Percentiles rank a stretch among this genome's conserved stretches.
Conservation (phyloP, 306 rosid species). For the Hylodesmum podocarpum region DNA sequence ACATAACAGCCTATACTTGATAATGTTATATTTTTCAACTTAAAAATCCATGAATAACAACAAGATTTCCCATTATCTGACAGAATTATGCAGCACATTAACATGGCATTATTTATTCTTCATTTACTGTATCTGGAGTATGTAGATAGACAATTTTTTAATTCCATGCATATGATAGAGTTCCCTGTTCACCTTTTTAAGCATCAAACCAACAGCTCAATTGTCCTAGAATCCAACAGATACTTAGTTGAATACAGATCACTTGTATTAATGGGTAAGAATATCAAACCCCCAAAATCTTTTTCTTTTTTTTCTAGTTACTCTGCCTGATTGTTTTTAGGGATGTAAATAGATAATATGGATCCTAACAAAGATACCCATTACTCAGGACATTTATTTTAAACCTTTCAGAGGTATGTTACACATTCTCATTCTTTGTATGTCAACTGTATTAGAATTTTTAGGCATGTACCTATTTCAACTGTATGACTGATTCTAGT, state of each 20-base stretch:
- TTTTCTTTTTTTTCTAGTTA: not conserved
- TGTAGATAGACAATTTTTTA: slow-evolving; percentile 12
- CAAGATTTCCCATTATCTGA: slow-evolving; percentile 1
- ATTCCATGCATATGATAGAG: slow-evolving; percentile 23
- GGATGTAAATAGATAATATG: slow-evolving; percentile 16
- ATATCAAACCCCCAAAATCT: slow-evolving; percentile 13
- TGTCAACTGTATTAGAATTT: too few species aligned
- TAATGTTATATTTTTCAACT: slow-evolving; percentile 3
- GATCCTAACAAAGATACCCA: not conserved
- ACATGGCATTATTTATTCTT: slow-evolving; percentile 11
- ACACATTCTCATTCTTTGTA: slow-evolving; percentile 12
- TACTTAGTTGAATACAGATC: slow-evolving; percentile 17
- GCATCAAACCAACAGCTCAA: not conserved
- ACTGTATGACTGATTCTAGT: slow-evolving; percentile 17
- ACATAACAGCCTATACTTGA: not conserved
- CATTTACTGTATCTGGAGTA: slow-evolving; percentile 7
- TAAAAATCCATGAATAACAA: slow-evolving; percentile 14
- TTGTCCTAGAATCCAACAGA: slow-evolving; percentile 24
- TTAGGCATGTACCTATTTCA: too few species aligned
- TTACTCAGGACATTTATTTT: not conserved
- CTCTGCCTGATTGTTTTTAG: not conserved
- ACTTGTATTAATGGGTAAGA: slow-evolving; percentile 22
- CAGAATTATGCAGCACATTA: slow-evolving; percentile 1
- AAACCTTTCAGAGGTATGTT: slow-evolving; percentile 33
- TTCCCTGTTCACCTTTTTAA: slow-evolving; percentile 14